Evolutionary conservation across 2,329 filamentous ascomycete species (phyloP).

Genomic region (Colletotrichum liriopes): DNA sequence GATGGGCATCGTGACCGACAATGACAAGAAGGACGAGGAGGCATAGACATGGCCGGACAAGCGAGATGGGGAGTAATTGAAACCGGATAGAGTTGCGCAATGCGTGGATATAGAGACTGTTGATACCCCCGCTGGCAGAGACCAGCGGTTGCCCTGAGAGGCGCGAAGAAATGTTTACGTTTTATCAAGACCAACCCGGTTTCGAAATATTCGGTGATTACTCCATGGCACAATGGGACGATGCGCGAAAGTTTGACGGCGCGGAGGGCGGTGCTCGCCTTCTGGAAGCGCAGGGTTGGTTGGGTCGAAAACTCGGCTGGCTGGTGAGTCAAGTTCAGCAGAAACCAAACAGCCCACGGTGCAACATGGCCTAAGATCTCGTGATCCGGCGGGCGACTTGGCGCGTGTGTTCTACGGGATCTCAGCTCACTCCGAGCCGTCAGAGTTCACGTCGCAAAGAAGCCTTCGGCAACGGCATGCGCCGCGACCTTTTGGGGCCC

Average conservation of each 20-base stretch:
- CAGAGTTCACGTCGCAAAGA: background rate
- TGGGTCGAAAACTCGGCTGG: background rate
- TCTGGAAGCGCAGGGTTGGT: background rate
- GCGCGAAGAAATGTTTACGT: background rate
- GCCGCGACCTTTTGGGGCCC: background rate
- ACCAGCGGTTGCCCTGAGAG: slow-evolving; percentile 1
- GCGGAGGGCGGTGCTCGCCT: background rate
- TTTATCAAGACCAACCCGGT: background rate
- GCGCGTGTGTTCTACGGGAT: background rate
- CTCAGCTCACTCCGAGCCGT: background rate
- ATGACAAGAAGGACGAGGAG: slow-evolving; percentile 44
- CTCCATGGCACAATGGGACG: background rate
- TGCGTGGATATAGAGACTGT: slow-evolving; percentile 13
- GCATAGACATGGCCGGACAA: background rate
- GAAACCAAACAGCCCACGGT: background rate
- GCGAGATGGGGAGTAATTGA: background rate
- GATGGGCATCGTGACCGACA: slow-evolving; percentile 42
- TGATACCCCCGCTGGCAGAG: slow-evolving; percentile 12
- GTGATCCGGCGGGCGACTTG: background rate
- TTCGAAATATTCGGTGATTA: background rate
- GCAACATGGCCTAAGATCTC: background rate
- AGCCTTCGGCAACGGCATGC: background rate
- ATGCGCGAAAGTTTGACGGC: background rate
- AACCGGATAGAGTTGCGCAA: slow-evolving; percentile 12
- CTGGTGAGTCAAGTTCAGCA: background rate